Evolutionary conservation across 2,329 filamentous ascomycete genomes (phyloP), one percentile per base, ranked within the genome.

Genomic region (Chaetomium sp.): DNA sequence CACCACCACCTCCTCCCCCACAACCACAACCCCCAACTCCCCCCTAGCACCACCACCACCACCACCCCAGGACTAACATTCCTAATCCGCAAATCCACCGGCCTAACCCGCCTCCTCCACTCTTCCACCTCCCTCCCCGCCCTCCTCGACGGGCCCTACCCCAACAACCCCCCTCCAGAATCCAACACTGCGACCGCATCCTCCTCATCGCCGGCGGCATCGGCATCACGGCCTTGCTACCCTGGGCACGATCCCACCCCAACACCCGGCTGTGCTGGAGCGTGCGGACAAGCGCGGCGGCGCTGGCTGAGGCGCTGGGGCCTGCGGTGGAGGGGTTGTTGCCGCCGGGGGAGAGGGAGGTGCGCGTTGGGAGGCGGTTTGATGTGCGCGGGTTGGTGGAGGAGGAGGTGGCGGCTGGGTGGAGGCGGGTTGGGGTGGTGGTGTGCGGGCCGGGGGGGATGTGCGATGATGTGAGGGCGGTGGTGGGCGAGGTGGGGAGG

Each of bases 161-260:
- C 71, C 23, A 72, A 74, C 67, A 74, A 70, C 62, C 69, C 70
- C 2, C 71, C 70, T 13, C 35, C 53, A 0, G 63, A 67, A 64
- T 79, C 6, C 70, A 76, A 1, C 65, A 53, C 1, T 75, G 73
- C 57, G 77, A 79, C 63, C 69, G 74, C 1, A 60, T 83, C 1
- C 65, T 84, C 9, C 75, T 79, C 55, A 75, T 83, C 47, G 78
- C 73, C 1, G 82, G 82, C 21, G 82, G 81, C 9, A 79, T 83
- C 31, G 81, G 81, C 51, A 80, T 84, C 69, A 83, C 81, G 0
- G 78, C 74, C 2, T 54, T 81, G 16, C 65, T 83, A 0, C 75
- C 78, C 3, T 76, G 74, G 57, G 47, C 77, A 3, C 58, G 62
- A 19, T 58, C 58, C 13, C 78, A 79, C 61, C 54, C 63, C 21